A percentile compares a stretch with the other conserved stretches of the same genome.
Conservation (phyloP, 202 grass and related monocot genomes). For the Panicum hallii region DNA sequence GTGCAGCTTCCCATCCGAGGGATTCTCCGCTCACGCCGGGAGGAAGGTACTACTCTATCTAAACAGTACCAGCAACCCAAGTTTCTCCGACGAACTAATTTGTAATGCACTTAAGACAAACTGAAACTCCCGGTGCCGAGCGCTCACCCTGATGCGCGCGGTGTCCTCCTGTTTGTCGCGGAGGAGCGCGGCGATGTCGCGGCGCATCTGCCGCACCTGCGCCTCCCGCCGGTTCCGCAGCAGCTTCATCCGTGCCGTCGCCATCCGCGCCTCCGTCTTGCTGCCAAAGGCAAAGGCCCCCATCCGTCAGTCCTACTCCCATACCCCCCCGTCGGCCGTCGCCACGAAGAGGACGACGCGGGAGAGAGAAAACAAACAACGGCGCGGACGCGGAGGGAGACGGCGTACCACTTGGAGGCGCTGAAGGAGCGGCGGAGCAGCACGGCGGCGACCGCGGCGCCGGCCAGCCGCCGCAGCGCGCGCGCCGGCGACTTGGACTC, state of each 20-base stretch:
- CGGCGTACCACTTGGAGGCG: constrained; percentile 79
- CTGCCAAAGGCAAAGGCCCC: constrained; percentile 36
- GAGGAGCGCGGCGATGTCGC: constrained; percentile 84
- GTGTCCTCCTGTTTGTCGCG: constrained; percentile 81
- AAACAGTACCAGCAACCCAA: background rate
- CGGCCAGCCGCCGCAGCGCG: constrained; percentile 65
- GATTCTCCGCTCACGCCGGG: background rate
- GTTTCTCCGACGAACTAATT: background rate
- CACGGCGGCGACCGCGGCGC: constrained; percentile 54
- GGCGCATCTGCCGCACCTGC: constrained; percentile 90
- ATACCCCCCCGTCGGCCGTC: background rate
- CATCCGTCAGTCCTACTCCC: background rate
- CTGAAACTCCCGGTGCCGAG: too few relatives aligned
- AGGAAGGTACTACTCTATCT: background rate
- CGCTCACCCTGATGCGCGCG: constrained; percentile 75
- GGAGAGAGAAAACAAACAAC: too few relatives aligned
- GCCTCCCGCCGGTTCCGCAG: constrained; percentile 80
- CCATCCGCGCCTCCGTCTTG: constrained; percentile 96
- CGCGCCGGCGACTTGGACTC: constrained; percentile 50
- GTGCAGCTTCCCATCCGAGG: background rate
- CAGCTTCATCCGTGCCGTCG: constrained; percentile 88
- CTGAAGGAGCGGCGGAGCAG: constrained; percentile 75
- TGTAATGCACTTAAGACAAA: background rate
- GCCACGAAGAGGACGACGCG: background rate
- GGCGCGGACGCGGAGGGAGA: background rate